Evolutionary conservation across 345 rosid genomes (phyloP).

Genomic region (Citrus cavaleriei): DNA sequence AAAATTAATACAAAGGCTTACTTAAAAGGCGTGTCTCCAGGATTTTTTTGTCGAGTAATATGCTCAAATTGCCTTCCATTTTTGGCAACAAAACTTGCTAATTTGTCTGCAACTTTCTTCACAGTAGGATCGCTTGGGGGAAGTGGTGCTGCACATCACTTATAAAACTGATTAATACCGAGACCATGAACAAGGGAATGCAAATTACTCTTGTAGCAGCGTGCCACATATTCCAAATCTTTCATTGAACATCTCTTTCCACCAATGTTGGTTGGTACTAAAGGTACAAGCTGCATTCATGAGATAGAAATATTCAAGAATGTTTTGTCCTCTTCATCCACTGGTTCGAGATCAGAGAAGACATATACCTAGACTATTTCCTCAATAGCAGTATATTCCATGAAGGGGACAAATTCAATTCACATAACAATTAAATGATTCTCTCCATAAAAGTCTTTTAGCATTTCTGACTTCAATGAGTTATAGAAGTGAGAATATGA

Average conservation of each 20-base stretch:
- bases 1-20: conserved; percentile 29
- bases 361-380: conserved; percentile 22
- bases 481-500: not conserved
- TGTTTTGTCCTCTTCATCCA: conserved; percentile 46
- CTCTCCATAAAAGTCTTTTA: not conserved
- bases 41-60: conserved; percentile 89
- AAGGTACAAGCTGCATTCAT: conserved; percentile 96
- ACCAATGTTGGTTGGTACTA: conserved; percentile 78
- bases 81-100: conserved; percentile 98
- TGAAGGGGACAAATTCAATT: conserved; percentile 11
- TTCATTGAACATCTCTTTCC: conserved; percentile 92
- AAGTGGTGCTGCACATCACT: conserved; percentile 99
- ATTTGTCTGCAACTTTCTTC: conserved; percentile 96
- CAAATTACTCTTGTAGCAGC: conserved; percentile 96
- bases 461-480: not conserved
- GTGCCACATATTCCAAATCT: conserved; percentile 88
- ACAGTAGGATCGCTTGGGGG: conserved; percentile 85
- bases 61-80: conserved; percentile 94
- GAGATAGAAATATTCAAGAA: conserved; percentile 80
- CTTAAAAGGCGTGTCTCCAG: conserved; percentile 95
- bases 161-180: conserved; percentile 99
- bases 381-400: conserved; percentile 7
- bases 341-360: conserved; percentile 36
- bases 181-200: conserved; percentile 97
- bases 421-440: not conserved